Conservation (phyloP, 2,329 filamentous ascomycete genomes). For the Cytospora mali region DNA sequence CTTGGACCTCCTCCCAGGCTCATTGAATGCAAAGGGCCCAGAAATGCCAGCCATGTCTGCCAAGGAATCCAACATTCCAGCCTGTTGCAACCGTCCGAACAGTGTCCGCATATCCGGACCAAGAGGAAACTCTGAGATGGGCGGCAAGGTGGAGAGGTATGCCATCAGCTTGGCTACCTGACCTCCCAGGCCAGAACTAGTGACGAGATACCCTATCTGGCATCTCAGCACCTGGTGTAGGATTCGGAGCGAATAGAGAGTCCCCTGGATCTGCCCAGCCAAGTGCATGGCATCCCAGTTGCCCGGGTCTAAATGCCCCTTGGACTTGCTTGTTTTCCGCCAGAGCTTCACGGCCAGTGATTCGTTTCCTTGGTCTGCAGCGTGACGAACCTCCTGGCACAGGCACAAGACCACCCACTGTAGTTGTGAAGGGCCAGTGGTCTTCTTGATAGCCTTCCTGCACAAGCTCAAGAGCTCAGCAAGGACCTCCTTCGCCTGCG, state of each 20-base stretch:
- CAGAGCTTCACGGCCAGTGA: constrained; percentile 39
- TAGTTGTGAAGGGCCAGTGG: constrained; percentile 22
- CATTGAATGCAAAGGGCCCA: background rate
- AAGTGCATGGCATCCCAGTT: constrained; percentile 65
- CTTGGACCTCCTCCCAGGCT: background rate
- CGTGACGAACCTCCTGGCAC: constrained; percentile 41
- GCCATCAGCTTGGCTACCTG: constrained; percentile 6
- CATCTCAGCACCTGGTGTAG: constrained; percentile 50
- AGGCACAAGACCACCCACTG: constrained; percentile 42
- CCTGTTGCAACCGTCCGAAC: constrained; percentile 7
- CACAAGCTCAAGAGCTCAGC: constrained; percentile 29
- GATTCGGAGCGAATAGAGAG: constrained; percentile 64
- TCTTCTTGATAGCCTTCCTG: background rate
- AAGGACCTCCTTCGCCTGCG: constrained; percentile 32
- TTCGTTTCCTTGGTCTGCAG: constrained; percentile 36
- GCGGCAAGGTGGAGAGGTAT: constrained; percentile 20
- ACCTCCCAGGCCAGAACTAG: background rate
- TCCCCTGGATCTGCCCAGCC: constrained; percentile 60
- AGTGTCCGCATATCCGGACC: constrained; percentile 6
- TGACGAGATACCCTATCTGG: background rate
- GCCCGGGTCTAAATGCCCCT: constrained; percentile 37
- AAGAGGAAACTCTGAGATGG: constrained; percentile 16
- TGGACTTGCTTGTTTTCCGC: constrained; percentile 31
- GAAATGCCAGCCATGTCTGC: background rate
- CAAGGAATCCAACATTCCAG: background rate